These are phyloP conservation scores for Helianthus annuus DNA, from an alignment of 129 eudicot genomes.

Conservation along the genomic window HanXRQr2.0-SUNRISE NC_035449.2:12295501-12296000, in stretches of 20 bases:
- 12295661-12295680: background rate
- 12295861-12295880: background rate
- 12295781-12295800: background rate
- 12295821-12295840: background rate
- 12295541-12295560: slow-evolving; percentile 5
- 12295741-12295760: background rate
- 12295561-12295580: background rate
- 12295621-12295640: slow-evolving; percentile 2
- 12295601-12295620: slow-evolving; percentile 2
- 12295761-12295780: background rate
- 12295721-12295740: background rate
- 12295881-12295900: background rate
- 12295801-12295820: background rate
- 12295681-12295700: background rate
- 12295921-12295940: background rate
- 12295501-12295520: background rate
- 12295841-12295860: background rate
- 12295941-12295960: background rate
- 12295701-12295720: background rate
- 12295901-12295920: background rate
- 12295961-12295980: background rate
- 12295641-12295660: background rate
- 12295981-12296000: background rate
- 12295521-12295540: background rate
- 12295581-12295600: slow-evolving; percentile 7